Conservation (phyloP, 306 rosid species). For the Cajanus cajan region DNA sequence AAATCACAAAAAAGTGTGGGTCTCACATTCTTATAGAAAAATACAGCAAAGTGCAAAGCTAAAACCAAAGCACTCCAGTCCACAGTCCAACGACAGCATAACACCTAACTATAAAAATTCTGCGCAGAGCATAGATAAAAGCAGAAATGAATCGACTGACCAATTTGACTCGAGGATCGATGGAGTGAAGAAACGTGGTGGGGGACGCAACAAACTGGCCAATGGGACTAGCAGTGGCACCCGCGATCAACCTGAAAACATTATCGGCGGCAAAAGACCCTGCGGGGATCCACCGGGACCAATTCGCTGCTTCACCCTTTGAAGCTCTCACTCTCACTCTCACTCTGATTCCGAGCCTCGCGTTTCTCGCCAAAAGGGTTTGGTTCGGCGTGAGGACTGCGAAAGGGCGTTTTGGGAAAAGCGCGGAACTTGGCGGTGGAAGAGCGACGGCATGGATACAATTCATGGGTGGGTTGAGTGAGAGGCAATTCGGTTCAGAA, state of each 20-base stretch:
- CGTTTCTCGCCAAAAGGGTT: conserved; percentile 26
- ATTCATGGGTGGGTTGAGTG: conserved; percentile 51
- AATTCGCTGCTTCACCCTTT: conserved; percentile 43
- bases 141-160: conserved; percentile 31
- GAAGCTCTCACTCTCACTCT: conserved; percentile 45
- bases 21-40: neutral
- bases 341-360: conserved; percentile 37
- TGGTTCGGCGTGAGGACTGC: neutral
- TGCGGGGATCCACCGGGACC: conserved; percentile 68
- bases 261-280: conserved; percentile 76
- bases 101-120: neutral
- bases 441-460: conserved; percentile 43
- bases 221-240: conserved; percentile 94
- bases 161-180: conserved; percentile 88
- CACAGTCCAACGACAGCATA: neutral
- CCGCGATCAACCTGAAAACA: conserved; percentile 67
- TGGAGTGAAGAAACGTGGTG: conserved; percentile 79
- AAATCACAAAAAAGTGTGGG: no score
- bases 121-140: neutral
- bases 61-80: conserved; percentile 9
- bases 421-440: neutral
- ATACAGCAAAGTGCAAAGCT: conserved; percentile 13
- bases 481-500: conserved; percentile 2
- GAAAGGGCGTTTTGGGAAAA: conserved; percentile 36
- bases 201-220: conserved; percentile 85